Conservation (phyloP, 352 stramenopile species). For the Globisporangium rhizosaccharum region DNA sequence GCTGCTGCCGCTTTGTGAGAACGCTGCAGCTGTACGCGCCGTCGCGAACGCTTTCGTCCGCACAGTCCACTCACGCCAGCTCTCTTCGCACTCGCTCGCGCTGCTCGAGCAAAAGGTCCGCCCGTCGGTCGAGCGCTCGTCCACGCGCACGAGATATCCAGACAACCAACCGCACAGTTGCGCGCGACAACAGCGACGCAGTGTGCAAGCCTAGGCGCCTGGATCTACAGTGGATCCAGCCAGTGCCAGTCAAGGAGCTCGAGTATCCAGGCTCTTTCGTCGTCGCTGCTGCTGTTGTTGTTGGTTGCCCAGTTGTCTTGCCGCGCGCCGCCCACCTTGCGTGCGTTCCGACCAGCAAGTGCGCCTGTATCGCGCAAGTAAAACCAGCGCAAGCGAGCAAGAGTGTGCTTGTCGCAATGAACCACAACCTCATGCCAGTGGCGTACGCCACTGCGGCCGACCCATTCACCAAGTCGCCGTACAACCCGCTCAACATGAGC, state of each 20-base stretch:
- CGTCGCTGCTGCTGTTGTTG: too few species aligned
- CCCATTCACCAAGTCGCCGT: constrained; percentile 38
- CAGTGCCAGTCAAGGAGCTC: background rate
- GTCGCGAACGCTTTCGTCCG: background rate
- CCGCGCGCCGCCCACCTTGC: too few species aligned
- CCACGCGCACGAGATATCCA: background rate
- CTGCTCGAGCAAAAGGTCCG: background rate
- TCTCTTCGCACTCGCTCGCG: too few species aligned
- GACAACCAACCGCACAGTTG: background rate
- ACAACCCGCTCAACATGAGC: constrained; percentile 41
- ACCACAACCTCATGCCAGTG: constrained; percentile 10
- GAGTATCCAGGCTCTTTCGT: background rate
- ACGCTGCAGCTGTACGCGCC: background rate
- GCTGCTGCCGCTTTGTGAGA: too few species aligned
- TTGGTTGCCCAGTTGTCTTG: too few species aligned
- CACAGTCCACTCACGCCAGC: too few species aligned
- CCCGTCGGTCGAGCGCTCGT: background rate
- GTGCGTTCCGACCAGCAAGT: background rate
- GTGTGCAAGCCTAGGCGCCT: background rate
- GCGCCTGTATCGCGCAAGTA: background rate
- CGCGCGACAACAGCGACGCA: background rate
- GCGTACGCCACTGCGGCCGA: constrained; percentile 9
- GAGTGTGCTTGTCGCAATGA: background rate
- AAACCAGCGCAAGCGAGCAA: too few species aligned
- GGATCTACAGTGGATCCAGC: background rate